Evolutionary conservation across 257 asterid genomes (phyloP), one percentile per base, ranked within the genome.

Genomic region (Nicotiana paniculata): DNA sequence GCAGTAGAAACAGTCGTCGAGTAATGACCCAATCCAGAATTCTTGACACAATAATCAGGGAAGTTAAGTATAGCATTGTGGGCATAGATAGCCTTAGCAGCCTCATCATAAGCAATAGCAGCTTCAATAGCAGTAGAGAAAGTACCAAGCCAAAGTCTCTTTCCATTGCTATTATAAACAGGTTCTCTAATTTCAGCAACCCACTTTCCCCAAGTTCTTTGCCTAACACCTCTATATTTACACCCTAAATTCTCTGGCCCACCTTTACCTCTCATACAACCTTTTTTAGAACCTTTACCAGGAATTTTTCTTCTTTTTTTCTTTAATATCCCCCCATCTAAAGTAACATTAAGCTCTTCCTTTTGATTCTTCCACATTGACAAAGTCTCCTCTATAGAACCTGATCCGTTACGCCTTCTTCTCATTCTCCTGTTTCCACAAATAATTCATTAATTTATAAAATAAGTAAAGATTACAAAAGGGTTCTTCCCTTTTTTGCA

Each of bases 171-270:
- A 15, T 16, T 5, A 37, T 35, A 33, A 16, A n/a, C 83, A 8
- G 89, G 87, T 32, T 79, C 67, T 9, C 86, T 83, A 46, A 86
- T 84, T 84, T 86, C 87, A 2, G 89, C 87, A 48, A 86, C 87
- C 89, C 89, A 86, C 16, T 82, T 84, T 0, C 87, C 89, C 89
- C 89, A 84, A 64, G 59, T 82, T 68, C 89, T 82, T 83, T 84
- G 89, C 77, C 89, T 55, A 28, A 86, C 86, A 59, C 89, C 87
- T 32, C 87, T 74, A 51, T 70, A 86, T 24, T 8, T 30, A 33
- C 53, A 82, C 9, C 33, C 4, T 24, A 79, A 79, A 66, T 86
- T 86, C 55, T 86, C 89, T 1, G 87, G 87, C 5, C 89, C 84
- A 2, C 86, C 89, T 82, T 84, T 86, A 21, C 87, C 87, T 26